These are phyloP conservation scores for Harringtonia aguacate DNA, from an alignment of 2,329 filamentous ascomycete genomes.

Conservation along the genomic window DNA sequence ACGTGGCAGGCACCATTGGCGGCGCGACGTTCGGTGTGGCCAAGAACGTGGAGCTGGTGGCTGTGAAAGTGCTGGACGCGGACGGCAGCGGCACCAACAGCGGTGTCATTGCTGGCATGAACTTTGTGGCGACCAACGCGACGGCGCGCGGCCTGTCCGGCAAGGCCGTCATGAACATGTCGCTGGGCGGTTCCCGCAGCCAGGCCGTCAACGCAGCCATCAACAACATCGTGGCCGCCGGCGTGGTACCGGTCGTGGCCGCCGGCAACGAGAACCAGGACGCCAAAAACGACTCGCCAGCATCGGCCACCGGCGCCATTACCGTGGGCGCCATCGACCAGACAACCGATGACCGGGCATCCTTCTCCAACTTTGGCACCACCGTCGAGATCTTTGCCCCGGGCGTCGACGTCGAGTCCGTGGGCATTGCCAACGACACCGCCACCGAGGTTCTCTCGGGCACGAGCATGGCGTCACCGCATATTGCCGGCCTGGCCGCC, in stretches of 20 bases:
- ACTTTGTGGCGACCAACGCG: constrained; percentile 41
- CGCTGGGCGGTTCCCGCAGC: constrained; percentile 40
- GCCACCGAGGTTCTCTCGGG: constrained; percentile 21
- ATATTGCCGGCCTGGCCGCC: constrained; percentile 13
- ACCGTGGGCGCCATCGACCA: constrained; percentile 50
- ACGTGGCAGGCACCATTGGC: constrained; percentile 52
- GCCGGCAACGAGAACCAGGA: constrained; percentile 48
- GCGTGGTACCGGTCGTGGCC: constrained; percentile 47
- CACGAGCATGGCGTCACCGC: constrained; percentile 14
- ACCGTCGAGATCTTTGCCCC: constrained; percentile 45
- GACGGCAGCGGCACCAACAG: constrained; percentile 36
- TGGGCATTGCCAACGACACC: constrained; percentile 38
- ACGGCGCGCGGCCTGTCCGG: constrained; percentile 28
- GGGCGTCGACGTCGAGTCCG: constrained; percentile 42
- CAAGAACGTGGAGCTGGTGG: constrained; percentile 32
- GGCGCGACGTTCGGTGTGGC: constrained; percentile 52
- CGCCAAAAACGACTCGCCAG: constrained; percentile 39
- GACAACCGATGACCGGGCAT: constrained; percentile 33
- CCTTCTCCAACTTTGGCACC: constrained; percentile 48
- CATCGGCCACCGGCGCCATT: constrained; percentile 43
- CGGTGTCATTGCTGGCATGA: constrained; percentile 47
- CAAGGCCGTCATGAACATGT: constrained; percentile 54
- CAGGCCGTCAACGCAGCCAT: constrained; percentile 42
- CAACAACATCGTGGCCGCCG: constrained; percentile 33
- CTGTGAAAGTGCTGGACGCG: constrained; percentile 33